Evolutionary conservation across 1,139 yeast species (phyloP).

Genomic region (Scheffersomyces parashehatae): DNA sequence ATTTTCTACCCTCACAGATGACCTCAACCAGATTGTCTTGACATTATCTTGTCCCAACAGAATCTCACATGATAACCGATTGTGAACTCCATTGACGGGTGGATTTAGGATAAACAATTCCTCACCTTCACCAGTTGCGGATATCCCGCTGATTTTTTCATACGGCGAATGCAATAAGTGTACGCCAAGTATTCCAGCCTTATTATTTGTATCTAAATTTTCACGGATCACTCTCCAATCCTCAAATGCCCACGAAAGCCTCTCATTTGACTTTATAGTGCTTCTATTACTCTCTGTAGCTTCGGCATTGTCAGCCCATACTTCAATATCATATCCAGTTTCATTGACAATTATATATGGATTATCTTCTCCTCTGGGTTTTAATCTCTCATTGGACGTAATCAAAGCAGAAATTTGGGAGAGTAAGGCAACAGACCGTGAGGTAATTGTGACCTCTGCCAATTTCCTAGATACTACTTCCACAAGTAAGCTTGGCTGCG

Average conservation of each 20-base stretch:
- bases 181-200: constrained; percentile 61
- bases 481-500: constrained; percentile 49
- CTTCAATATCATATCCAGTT: constrained; percentile 76
- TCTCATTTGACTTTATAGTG: constrained; percentile 49
- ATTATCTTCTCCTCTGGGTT: constrained; percentile 75
- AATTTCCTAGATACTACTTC: constrained; percentile 73
- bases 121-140: constrained; percentile 85
- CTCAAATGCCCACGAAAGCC: constrained; percentile 86
- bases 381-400: constrained; percentile 52
- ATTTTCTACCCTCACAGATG: constrained; percentile 73
- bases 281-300: constrained; percentile 22
- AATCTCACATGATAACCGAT: constrained; percentile 73
- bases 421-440: constrained; percentile 76
- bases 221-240: constrained; percentile 91
- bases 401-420: constrained; percentile 66
- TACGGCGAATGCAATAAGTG: constrained; percentile 56
- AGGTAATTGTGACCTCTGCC: constrained; percentile 80
- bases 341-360: constrained; percentile 83
- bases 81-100: constrained; percentile 61
- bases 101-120: constrained; percentile 71
- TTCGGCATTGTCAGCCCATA: constrained; percentile 64
- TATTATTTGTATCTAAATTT: constrained; percentile 66
- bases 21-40: constrained; percentile 71
- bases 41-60: constrained; percentile 72
- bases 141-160: constrained; percentile 53